Percentiles rank a stretch among this genome's conserved stretches.
phyloP scores from a whole-genome alignment of 495 filamentous ascomycete species.

The Talaromyces nanjingensis region DNA sequence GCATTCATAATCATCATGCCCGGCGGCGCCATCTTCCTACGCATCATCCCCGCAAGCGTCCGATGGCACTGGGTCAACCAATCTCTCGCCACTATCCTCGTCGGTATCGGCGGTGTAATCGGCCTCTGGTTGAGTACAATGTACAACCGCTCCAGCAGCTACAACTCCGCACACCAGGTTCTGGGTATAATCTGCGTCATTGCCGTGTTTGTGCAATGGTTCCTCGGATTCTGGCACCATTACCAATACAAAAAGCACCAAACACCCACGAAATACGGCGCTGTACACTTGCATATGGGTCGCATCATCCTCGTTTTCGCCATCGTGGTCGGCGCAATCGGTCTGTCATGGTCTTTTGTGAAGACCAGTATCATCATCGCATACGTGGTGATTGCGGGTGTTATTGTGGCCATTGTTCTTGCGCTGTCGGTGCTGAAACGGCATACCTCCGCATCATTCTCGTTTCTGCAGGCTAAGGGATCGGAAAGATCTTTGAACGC shows the following conservation, averaged over 20 bases:
- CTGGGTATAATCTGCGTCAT: slow-evolving; percentile 47
- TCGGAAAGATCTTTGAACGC: not conserved
- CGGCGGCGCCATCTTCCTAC: slow-evolving; percentile 43
- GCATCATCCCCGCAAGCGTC: slow-evolving; percentile 33
- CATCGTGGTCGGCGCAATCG: slow-evolving; percentile 36
- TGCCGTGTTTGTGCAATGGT: slow-evolving; percentile 39
- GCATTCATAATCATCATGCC: slow-evolving; percentile 49
- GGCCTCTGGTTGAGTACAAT: slow-evolving; percentile 42
- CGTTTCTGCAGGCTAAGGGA: not conserved
- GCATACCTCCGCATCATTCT: not conserved
- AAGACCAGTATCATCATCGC: slow-evolving; percentile 9
- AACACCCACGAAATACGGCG: slow-evolving; percentile 35
- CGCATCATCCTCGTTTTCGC: slow-evolving; percentile 42
- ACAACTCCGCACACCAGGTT: slow-evolving; percentile 50
- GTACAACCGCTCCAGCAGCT: slow-evolving; percentile 48
- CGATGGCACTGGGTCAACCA: slow-evolving; percentile 45
- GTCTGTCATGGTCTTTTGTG: slow-evolving; percentile 14
- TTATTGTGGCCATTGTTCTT: not conserved
- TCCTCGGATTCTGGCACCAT: slow-evolving; percentile 42
- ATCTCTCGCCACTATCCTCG: slow-evolving; percentile 31
- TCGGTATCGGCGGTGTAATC: slow-evolving; percentile 38
- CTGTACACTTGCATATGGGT: slow-evolving; percentile 44
- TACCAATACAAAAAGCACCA: slow-evolving; percentile 37
- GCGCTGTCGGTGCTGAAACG: not conserved
- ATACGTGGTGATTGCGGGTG: slow-evolving; percentile 10